These are phyloP conservation scores for Boletus sp. DNA, from an alignment of 768 basidiomycete genomes.

Conservation along the genomic window DNA sequence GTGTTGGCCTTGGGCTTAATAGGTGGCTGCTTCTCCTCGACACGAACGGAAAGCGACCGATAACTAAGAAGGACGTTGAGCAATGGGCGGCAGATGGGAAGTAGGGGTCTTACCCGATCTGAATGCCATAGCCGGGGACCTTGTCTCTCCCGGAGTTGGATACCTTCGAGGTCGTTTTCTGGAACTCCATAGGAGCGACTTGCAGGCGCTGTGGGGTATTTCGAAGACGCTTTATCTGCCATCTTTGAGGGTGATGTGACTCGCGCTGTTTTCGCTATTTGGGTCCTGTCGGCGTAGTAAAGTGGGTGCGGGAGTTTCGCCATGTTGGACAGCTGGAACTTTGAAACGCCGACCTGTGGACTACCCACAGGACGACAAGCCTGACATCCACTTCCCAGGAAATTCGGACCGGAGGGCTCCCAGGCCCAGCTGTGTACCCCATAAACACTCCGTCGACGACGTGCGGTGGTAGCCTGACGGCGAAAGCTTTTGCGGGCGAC, in stretches of 20 bases:
- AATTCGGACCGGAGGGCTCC: too few species aligned
- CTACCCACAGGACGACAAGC: too few species aligned
- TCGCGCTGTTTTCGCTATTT: conserved; percentile 24
- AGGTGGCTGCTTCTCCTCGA: conserved; percentile 30
- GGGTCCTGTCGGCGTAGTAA: neutral
- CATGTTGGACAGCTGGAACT: too few species aligned
- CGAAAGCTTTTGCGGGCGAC: too few species aligned
- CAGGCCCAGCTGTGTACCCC: too few species aligned
- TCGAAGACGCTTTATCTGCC: conserved; percentile 5
- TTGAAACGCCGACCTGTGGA: too few species aligned
- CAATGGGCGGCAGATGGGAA: neutral
- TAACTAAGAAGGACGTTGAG: conserved; percentile 19
- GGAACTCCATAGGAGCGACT: conserved; percentile 6
- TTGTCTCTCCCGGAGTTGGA: conserved; percentile 14
- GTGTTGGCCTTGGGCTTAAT: conserved; percentile 9
- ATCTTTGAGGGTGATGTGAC: too few species aligned
- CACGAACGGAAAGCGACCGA: conserved; percentile 43
- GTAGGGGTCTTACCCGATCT: conserved; percentile 18
- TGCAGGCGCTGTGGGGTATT: neutral
- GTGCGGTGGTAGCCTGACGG: too few species aligned
- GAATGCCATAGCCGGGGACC: conserved; percentile 25
- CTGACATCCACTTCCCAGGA: too few species aligned
- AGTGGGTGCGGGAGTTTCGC: neutral
- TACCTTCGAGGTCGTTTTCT: conserved; percentile 17
- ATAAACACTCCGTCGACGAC: too few species aligned